A percentile compares a stretch with the other conserved stretches of the same genome.
Conservation (phyloP, 768 basidiomycete species). For the Baorangia bicolor region DNA sequence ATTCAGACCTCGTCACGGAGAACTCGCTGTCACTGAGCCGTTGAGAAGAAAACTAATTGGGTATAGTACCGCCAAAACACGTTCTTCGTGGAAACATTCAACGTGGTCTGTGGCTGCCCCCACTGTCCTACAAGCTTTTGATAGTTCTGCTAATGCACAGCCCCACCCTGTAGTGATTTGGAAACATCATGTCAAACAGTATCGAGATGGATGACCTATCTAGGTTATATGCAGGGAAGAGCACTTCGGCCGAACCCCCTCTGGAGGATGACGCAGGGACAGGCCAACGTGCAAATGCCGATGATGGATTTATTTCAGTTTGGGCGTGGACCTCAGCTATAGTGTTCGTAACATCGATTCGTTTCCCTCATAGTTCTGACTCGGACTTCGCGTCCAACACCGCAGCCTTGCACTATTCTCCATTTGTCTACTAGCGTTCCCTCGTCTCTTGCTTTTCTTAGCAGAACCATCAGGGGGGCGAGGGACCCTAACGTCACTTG, state of each 20-base stretch:
- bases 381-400: background rate
- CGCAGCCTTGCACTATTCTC: slow-evolving; percentile 37
- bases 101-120: background rate
- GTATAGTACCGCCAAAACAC: background rate
- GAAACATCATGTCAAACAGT: slow-evolving; percentile 28
- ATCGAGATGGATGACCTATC: slow-evolving; percentile 44
- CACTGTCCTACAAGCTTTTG: background rate
- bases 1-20: background rate
- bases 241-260: slow-evolving; percentile 10
- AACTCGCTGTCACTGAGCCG: background rate
- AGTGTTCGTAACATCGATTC: slow-evolving; percentile 24
- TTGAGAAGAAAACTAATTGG: background rate
- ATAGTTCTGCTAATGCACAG: background rate
- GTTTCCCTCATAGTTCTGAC: slow-evolving; percentile 2
- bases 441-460: slow-evolving; percentile 67
- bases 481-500: slow-evolving; percentile 58
- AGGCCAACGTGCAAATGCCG: slow-evolving; percentile 1
- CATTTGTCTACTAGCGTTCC: slow-evolving; percentile 47
- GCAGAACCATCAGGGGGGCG: slow-evolving; percentile 47
- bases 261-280: slow-evolving; percentile 5
- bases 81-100: background rate
- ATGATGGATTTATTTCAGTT: slow-evolving; percentile 29
- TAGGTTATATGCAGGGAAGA: background rate
- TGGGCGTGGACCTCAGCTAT: slow-evolving; percentile 42
- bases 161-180: background rate